Conservation (phyloP, 768 basidiomycete species). For the Boletus huronensis region DNA sequence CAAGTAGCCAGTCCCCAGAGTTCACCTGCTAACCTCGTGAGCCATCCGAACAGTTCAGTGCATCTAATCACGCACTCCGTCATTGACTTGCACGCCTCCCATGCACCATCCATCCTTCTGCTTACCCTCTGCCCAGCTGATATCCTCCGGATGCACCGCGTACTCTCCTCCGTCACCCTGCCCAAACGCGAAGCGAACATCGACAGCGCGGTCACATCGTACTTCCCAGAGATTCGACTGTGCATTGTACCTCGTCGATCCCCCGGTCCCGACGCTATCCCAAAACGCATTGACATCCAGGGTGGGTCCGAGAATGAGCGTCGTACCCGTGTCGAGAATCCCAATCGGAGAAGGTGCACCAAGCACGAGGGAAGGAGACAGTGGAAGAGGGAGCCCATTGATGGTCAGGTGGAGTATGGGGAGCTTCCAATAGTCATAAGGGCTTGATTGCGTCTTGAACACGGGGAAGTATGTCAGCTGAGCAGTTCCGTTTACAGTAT, state of each 20-base stretch:
- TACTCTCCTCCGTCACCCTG: slow-evolving; percentile 37
- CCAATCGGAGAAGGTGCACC: slow-evolving; percentile 45
- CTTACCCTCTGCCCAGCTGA: slow-evolving; percentile 46
- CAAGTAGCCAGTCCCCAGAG: slow-evolving; percentile 60
- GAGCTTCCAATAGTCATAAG: slow-evolving; percentile 59
- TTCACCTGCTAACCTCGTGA: slow-evolving; percentile 35
- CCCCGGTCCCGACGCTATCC: slow-evolving; percentile 41
- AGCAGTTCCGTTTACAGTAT: slow-evolving; percentile 26
- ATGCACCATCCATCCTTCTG: slow-evolving; percentile 48
- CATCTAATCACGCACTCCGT: slow-evolving; percentile 36
- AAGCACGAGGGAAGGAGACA: slow-evolving; percentile 45
- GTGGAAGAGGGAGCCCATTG: slow-evolving; percentile 37
- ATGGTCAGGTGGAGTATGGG: slow-evolving; percentile 45
- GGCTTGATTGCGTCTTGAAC: slow-evolving; percentile 30
- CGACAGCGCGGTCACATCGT: slow-evolving; percentile 46
- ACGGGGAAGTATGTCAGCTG: slow-evolving; percentile 40
- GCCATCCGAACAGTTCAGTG: background rate
- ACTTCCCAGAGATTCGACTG: slow-evolving; percentile 45
- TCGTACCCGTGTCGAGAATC: slow-evolving; percentile 63
- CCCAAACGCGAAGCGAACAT: slow-evolving; percentile 45
- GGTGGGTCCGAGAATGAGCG: slow-evolving; percentile 51
- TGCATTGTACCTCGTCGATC: slow-evolving; percentile 35
- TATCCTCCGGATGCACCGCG: slow-evolving; percentile 47
- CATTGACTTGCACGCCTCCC: slow-evolving; percentile 54
- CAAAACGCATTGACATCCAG: slow-evolving; percentile 53